These are phyloP conservation scores for Ganoderma multipileum DNA, from an alignment of 1,284 basidiomycete genomes.

Conservation along the genomic window DNA sequence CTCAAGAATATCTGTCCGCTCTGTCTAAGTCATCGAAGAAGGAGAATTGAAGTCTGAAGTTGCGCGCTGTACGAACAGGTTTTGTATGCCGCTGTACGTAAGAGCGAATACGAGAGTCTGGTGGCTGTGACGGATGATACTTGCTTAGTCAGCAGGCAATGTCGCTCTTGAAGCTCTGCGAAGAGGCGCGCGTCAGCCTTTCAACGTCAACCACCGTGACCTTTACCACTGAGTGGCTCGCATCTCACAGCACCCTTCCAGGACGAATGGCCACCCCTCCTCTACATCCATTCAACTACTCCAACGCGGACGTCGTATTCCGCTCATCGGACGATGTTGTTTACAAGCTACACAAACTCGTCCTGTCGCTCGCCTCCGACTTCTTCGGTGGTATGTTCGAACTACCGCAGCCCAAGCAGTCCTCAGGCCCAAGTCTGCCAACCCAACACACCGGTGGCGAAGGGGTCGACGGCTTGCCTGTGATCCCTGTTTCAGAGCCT, in stretches of 20 bases:
- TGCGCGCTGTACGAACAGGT: no score
- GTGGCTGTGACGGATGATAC: no score
- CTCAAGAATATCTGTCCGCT: no score
- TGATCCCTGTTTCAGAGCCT: background rate
- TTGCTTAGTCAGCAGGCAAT: background rate
- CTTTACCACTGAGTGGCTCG: background rate
- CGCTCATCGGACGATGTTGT: conserved; percentile 29
- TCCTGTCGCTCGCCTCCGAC: conserved; percentile 50
- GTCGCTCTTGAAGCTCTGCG: no score
- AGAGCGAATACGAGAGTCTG: no score
- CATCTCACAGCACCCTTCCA: background rate
- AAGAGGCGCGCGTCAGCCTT: no score
- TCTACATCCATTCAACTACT: background rate
- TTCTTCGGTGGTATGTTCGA: conserved; percentile 48
- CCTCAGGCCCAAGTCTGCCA: background rate
- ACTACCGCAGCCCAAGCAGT: conserved; percentile 34
- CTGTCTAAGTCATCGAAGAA: no score
- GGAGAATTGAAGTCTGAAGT: no score
- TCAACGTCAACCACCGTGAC: no score
- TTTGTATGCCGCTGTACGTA: no score
- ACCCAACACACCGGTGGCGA: background rate
- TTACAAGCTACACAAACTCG: conserved; percentile 42
- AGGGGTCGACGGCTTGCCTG: background rate
- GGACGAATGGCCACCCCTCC: background rate
- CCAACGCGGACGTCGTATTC: conserved; percentile 31